Evolutionary conservation across 2,329 filamentous ascomycete genomes (phyloP), one percentile per base, ranked within the genome.

Genomic region (Helotiales sp.): DNA sequence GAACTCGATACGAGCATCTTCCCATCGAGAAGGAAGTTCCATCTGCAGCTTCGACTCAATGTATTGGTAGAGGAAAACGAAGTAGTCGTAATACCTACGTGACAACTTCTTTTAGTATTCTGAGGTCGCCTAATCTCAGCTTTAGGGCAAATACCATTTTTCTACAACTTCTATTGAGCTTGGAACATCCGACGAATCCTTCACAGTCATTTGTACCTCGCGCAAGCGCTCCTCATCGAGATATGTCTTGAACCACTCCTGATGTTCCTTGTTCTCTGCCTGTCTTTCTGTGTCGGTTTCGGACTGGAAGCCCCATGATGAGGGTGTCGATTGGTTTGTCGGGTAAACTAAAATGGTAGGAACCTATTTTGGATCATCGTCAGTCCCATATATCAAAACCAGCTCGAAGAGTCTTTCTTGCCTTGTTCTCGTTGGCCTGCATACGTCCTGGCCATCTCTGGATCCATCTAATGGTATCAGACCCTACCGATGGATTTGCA

Each of bases 161-260:
- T 69, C 66, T 13, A 70, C 66, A 61, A 67, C 66, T 49, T 66
- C 24, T 32, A 67, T 67, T n/a, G 68, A 65, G 32, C 52, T 40
- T 1, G 66, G 76, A 77, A 34, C 68, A 57, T 40, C 74, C 70
- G 10, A 76, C 72, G 30, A 78, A 72, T 24, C 69, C 4, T 28
- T 22, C 30, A 61, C 45, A 34, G 61, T 50, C 66, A 13, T 61
- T 54, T 73, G 74, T 1, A 66, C 68, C 3, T 72, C 69, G 0
- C 65, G 68, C 49, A 74, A 71, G n/a, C 72, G 70, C 22, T 77
- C 74, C 17, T 72, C 65, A 60, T 77, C 77, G 0, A 80, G 74
- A 50, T 77, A 76, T 13, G 78, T 72, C 59, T 80, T 80, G 76
- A 80, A 80, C 68, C 76, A 78, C 58, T 79, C 78, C 32, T 75